Evolutionary conservation across 495 filamentous ascomycete species (phyloP), one percentile per base, ranked within the genome.

Genomic region (Choiromyces venosus): DNA sequence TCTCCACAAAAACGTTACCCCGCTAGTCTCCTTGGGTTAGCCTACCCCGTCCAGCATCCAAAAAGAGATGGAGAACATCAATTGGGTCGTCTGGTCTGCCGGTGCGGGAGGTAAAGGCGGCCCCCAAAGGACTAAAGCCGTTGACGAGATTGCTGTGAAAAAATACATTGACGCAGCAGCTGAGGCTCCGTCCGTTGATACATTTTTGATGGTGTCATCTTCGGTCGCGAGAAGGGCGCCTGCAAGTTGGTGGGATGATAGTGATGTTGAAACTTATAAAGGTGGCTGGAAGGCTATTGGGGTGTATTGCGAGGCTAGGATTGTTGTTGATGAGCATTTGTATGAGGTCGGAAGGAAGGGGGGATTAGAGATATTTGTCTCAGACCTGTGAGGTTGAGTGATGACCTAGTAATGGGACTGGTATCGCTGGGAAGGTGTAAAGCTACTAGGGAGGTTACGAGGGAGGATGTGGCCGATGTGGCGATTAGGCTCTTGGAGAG

Each of bases 21-120:
- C 81, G 37, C 85, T 88, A 66, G 87, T 94, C 68, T 82, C 91
- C 70, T 86, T 92, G 21, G 89, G 86, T 68, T 83, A 87, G 33
- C 84, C 84, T 29, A 83, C 86, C 8, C 83, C 82, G 18, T 90
- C 89, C 21, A 83, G 81, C 21, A 73, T 86, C 52, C 80, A 86
- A 66, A 88, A 92, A 4, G 82, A 92, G 0, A 83, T 94, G 64
- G 86, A 87, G 40, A 92, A 89, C 67, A 76, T 94, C 4, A 91
- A 93, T 74, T 93, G 90, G 81, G 89, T 96, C 14, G 87, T 94
- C 66, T 96, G 89, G 89, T 88, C 89, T 78, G 93, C 93, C 44
- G 91, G 90, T 90, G 92, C 92, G 35, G 92, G 91, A 44, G 92
- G 92, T 10, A 92, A 92, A 83, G 92, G 92, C 46, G 90, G 88